phyloP scores from a whole-genome alignment of 345 rosid genomes.

The Adansonia digitata region DNA sequence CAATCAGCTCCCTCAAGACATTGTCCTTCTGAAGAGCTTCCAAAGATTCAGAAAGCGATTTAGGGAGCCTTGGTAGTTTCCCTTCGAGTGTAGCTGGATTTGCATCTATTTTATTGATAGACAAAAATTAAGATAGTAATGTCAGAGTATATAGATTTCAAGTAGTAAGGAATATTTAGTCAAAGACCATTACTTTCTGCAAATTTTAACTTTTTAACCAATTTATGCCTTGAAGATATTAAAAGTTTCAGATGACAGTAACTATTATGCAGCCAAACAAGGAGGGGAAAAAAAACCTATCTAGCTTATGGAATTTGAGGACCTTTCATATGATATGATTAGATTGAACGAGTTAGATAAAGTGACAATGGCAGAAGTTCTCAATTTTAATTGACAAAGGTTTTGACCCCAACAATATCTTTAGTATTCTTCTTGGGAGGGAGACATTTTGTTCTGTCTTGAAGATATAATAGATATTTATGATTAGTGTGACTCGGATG shows the following conservation, averaged over 20 bases:
- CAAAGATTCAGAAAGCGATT: constrained; percentile 61
- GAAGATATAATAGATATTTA: too few relatives aligned
- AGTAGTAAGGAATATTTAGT: neutral
- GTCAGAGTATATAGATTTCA: neutral
- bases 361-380: too few relatives aligned
- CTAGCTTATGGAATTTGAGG: too few relatives aligned
- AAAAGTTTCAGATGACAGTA: neutral
- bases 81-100: constrained; percentile 58
- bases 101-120: constrained; percentile 36
- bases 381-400: too few relatives aligned
- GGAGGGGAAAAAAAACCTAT: too few relatives aligned
- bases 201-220: neutral
- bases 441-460: too few relatives aligned
- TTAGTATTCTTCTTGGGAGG: too few relatives aligned
- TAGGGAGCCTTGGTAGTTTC: constrained; percentile 61
- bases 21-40: constrained; percentile 59
- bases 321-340: too few relatives aligned
- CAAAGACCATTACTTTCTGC: neutral
- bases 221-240: neutral
- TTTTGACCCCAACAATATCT: too few relatives aligned
- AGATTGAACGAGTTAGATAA: too few relatives aligned
- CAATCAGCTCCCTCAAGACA: constrained; percentile 52
- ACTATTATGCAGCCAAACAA: too few relatives aligned
- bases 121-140: neutral
- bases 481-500: too few relatives aligned